Base-by-base conservation (phyloP, 495 filamentous ascomycete genomes). In the Letharia lupina region DNA sequence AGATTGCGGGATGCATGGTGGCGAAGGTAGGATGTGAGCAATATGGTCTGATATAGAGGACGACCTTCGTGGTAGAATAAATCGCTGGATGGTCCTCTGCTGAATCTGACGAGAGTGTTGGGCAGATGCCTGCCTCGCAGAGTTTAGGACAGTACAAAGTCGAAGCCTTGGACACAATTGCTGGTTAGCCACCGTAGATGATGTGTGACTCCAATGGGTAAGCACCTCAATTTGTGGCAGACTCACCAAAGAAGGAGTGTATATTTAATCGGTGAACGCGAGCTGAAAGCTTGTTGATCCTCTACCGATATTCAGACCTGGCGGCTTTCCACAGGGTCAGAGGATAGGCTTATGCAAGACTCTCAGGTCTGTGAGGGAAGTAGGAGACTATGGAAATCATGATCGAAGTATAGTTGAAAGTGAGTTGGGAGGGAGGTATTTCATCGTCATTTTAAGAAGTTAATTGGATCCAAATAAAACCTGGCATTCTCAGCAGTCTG, bases 1-100 rank as follows among this genome's bases (percentile, higher is more conserved):
- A 71, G 40, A 77, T 39, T 56, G 71, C 65, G 33, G 71, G 68
- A 68, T 67, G 69, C 67, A 73, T 73, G 23, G 4, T 67, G 33
- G 39, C 20, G n/a, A 47, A n/a, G 37, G n/a, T n/a, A 44, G 12
- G 42, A 16, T 15, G 35, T 35, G 31, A 35, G 28, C 28, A 35
- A 18, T 33, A 15, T 1, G 8, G 12, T 41, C 20, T 50, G 13
- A 16, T 10, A 23, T 33, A 35, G 40, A 48, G 8, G 37, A 37
- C 23, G 31, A 35, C 1, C 1, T 35, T 31, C 1, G 47, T 31
- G 23, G 48, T 52, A 31, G n/a, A 16, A 15, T 15, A 47, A 8
- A 20, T 18, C 18, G 44, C 7, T 12, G 18, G 44, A 10, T 20
- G 44, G 15, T 47, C 44, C 15, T 54, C 48, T 28, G 12, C 23